Conservation (phyloP, 1,284 basidiomycete species). For the Sparassis latifolia region DNA sequence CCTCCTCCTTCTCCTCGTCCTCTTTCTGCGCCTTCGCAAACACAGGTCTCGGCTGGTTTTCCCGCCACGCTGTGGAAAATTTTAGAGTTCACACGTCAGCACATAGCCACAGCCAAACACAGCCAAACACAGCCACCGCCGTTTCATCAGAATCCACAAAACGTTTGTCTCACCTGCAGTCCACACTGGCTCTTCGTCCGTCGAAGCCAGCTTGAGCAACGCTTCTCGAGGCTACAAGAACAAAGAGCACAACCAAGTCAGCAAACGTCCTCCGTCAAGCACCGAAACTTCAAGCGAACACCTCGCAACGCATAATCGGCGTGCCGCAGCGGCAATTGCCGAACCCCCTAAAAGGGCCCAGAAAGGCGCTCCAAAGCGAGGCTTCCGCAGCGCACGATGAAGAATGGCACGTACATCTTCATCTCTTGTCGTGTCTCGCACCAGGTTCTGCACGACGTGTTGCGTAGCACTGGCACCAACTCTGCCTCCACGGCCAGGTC, state of each 20-base stretch:
- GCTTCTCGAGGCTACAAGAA: conserved; percentile 84
- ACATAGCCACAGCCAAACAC: conserved; percentile 43
- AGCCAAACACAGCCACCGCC: conserved; percentile 26
- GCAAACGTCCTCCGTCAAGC: neutral
- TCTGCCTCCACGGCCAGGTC: conserved; percentile 87
- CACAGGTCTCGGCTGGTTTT: conserved; percentile 75
- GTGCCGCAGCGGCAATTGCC: conserved; percentile 18
- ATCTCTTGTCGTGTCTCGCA: conserved; percentile 81
- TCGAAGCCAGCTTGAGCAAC: conserved; percentile 85
- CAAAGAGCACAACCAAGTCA: conserved; percentile 17
- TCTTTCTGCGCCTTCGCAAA: conserved; percentile 52
- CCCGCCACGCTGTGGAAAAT: conserved; percentile 68
- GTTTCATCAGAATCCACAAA: conserved; percentile 20
- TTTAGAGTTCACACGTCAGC: conserved; percentile 62
- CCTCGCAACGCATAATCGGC: conserved; percentile 19
- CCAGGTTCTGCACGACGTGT: conserved; percentile 90
- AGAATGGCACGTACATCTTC: conserved; percentile 77
- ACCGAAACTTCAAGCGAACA: conserved; percentile 1
- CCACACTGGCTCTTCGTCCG: conserved; percentile 77
- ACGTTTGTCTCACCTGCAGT: conserved; percentile 59
- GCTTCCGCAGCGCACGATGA: neutral
- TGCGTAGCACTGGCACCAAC: conserved; percentile 95
- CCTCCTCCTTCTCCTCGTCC: conserved; percentile 45
- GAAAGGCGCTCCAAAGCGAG: neutral
- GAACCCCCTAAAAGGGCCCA: conserved; percentile 4